Conservation (phyloP, 139 green algal species). For the Parachlorella kessleri region DNA sequence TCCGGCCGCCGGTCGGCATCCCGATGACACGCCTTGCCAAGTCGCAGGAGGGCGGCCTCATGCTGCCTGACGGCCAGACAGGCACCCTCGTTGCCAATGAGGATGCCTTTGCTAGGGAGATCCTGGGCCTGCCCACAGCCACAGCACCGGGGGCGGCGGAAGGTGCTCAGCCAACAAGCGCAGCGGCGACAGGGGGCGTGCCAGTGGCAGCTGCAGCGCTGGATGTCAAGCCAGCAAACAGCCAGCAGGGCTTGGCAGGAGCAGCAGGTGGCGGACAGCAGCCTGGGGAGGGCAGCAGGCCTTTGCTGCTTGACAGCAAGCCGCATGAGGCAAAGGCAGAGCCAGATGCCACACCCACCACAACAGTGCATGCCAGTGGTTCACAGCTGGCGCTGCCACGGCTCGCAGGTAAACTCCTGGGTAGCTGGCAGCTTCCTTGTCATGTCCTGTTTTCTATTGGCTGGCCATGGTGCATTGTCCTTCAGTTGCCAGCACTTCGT, state of each 20-base stretch:
- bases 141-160: background rate
- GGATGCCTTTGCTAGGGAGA: slow-evolving; percentile 52
- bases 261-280: background rate
- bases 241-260: background rate
- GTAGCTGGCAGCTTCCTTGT: too few species aligned
- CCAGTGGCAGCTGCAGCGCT: background rate
- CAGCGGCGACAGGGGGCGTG: background rate
- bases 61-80: slow-evolving; percentile 59
- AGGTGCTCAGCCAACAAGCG: background rate
- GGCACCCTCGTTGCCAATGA: slow-evolving; percentile 58
- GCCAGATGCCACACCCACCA: too few species aligned
- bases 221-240: background rate
- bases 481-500: too few species aligned
- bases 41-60: slow-evolving; percentile 58
- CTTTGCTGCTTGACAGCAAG: slow-evolving; percentile 29
- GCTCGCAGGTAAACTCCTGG: too few species aligned
- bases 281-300: background rate
- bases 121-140: slow-evolving; percentile 45
- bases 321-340: background rate
- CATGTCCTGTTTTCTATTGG: too few species aligned
- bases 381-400: too few species aligned
- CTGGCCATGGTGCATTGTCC: too few species aligned
- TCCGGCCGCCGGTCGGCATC: slow-evolving; percentile 67
- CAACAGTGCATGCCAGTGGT: too few species aligned
- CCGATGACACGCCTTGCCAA: slow-evolving; percentile 56